phyloP scores from a whole-genome alignment of 2,329 filamentous ascomycete genomes.

The Colletotrichum sojae region DNA sequence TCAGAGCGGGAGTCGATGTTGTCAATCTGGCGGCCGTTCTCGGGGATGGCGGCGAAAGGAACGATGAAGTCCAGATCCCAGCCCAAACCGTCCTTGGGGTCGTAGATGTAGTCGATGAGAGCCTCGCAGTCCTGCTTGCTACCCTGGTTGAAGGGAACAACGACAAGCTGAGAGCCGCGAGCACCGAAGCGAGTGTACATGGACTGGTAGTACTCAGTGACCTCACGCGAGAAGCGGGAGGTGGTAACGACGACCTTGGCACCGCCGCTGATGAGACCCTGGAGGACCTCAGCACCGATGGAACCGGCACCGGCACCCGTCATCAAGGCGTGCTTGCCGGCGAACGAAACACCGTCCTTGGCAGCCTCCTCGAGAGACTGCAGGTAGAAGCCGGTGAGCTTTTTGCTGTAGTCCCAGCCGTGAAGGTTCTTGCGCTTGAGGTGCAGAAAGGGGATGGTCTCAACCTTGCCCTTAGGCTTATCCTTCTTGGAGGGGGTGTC shows the following conservation, averaged over 20 bases:
- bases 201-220: slow-evolving; percentile 98
- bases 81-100: slow-evolving; percentile 93
- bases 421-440: slow-evolving; percentile 94
- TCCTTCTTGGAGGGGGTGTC: slow-evolving; percentile 61
- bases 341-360: slow-evolving; percentile 88
- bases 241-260: slow-evolving; percentile 98
- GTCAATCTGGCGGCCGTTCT: slow-evolving; percentile 96
- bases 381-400: slow-evolving; percentile 92
- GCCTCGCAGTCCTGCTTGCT: slow-evolving; percentile 98
- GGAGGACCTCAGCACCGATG: slow-evolving; percentile 96
- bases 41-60: slow-evolving; percentile 96
- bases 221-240: slow-evolving; percentile 94
- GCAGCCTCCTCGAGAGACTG: slow-evolving; percentile 93
- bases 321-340: slow-evolving; percentile 97
- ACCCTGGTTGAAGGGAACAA: slow-evolving; percentile 98
- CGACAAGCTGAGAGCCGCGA: slow-evolving; percentile 94
- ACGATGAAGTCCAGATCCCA: slow-evolving; percentile 98
- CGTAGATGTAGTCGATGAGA: slow-evolving; percentile 95
- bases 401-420: slow-evolving; percentile 99
- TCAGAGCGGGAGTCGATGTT: slow-evolving; percentile 97
- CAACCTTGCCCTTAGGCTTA: slow-evolving; percentile 91
- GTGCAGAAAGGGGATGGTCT: slow-evolving; percentile 98
- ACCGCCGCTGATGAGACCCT: slow-evolving; percentile 95
- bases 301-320: slow-evolving; percentile 98
- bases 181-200: slow-evolving; percentile 98